A percentile compares a stretch with the other conserved stretches of the same genome.
These are phyloP conservation scores for Vigna radiata DNA, from an alignment of 306 rosid genomes.

Conservation along the genomic window DNA sequence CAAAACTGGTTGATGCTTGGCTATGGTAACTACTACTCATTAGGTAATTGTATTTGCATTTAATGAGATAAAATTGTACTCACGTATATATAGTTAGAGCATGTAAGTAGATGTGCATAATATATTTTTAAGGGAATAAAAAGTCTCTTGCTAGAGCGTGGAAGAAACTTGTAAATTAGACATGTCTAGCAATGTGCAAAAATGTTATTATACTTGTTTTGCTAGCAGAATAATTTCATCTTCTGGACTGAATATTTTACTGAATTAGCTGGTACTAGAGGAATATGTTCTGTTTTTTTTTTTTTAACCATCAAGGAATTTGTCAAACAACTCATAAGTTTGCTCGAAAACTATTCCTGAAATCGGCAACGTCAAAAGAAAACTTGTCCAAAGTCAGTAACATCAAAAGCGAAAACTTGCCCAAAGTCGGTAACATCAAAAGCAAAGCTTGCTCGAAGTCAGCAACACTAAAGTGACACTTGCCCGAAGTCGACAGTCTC, in stretches of 20 bases:
- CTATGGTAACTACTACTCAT: conserved; percentile 33
- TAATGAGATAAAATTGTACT: conserved; percentile 29
- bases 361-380: too few relatives aligned
- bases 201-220: not conserved
- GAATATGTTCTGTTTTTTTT: too few relatives aligned
- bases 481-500: too few relatives aligned
- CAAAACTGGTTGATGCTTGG: conserved; percentile 29
- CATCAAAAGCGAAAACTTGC: too few relatives aligned
- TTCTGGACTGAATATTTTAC: not conserved
- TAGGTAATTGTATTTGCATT: conserved; percentile 14
- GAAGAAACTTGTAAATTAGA: conserved; percentile 33
- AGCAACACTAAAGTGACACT: too few relatives aligned
- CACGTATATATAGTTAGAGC: conserved; percentile 13
- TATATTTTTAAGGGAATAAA: conserved; percentile 41
- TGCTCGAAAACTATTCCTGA: too few relatives aligned
- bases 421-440: too few relatives aligned
- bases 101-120: conserved; percentile 29
- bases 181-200: conserved; percentile 18
- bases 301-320: too few relatives aligned
- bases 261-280: too few relatives aligned
- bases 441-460: too few relatives aligned
- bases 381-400: too few relatives aligned
- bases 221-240: not conserved
- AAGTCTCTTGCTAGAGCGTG: conserved; percentile 27
- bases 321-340: too few relatives aligned